A percentile compares a stretch with the other conserved stretches of the same genome.
Evolutionary conservation across 371 early-diverging fungal genomes (phyloP).

Genomic region (Apophysomyces variabilis): DNA sequence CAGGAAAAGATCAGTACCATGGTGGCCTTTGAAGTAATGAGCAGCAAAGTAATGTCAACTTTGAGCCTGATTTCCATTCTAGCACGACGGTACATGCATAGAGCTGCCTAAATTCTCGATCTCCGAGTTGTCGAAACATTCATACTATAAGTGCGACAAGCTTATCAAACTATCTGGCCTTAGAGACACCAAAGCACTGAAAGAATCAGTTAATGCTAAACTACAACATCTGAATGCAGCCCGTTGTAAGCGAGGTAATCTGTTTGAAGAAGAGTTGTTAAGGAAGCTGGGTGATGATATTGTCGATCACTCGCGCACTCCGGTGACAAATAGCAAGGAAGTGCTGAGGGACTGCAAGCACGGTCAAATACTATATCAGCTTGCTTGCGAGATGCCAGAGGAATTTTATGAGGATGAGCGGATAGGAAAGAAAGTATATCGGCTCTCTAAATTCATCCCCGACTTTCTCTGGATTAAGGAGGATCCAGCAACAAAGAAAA

Average conservation of each 20-base stretch:
- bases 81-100: not conserved
- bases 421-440: constrained; percentile 31
- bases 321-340: constrained; percentile 32
- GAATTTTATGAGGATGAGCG: constrained; percentile 41
- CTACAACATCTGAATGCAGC: constrained; percentile 9
- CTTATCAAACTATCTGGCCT: constrained; percentile 3
- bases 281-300: constrained; percentile 19
- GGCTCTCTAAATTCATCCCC: constrained; percentile 46
- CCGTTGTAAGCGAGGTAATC: constrained; percentile 26
- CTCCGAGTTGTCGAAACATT: constrained; percentile 25
- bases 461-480: constrained; percentile 52
- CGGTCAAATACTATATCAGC: constrained; percentile 51
- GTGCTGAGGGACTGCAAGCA: constrained; percentile 8
- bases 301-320: constrained; percentile 41
- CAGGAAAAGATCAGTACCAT: too few species aligned
- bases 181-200: not conserved
- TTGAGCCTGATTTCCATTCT: not conserved
- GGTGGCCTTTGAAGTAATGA: too few species aligned
- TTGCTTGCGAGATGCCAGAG: constrained; percentile 40
- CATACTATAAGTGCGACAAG: constrained; percentile 24
- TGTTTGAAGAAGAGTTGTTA: constrained; percentile 38
- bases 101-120: constrained; percentile 18
- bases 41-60: too few species aligned
- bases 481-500: constrained; percentile 30
- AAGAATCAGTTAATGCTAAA: not conserved